phyloP scores from a whole-genome alignment of 208 protist species.

The Acanthamoeba rhysodes region DNA sequence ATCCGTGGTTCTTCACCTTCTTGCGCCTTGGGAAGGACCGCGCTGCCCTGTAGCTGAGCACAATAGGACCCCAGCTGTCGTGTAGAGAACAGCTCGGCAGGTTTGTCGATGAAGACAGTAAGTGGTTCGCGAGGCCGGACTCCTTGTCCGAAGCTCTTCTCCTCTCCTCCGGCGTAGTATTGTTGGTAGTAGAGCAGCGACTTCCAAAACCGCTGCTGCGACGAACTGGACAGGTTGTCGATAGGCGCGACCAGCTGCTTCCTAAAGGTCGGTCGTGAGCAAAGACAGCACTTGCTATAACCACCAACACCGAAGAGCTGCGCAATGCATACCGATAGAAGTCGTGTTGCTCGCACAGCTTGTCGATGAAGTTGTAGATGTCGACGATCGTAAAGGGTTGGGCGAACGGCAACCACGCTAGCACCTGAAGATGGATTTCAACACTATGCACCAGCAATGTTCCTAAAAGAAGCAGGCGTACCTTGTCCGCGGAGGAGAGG shows the following conservation, averaged over 20 bases:
- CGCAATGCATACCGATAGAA: background rate
- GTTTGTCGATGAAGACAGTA: background rate
- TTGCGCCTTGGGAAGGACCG: background rate
- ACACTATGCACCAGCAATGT: background rate
- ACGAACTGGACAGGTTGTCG: background rate
- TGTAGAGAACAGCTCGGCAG: background rate
- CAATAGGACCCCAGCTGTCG: background rate
- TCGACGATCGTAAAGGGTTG: background rate
- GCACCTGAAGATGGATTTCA: background rate
- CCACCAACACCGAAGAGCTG: background rate
- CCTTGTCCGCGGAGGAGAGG: background rate
- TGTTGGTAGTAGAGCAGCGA: slow-evolving; percentile 38
- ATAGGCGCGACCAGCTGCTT: slow-evolving; percentile 6
- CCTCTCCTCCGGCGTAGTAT: background rate
- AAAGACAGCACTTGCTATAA: background rate
- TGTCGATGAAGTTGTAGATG: background rate
- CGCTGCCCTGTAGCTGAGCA: background rate
- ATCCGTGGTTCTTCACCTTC: background rate
- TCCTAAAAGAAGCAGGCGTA: background rate
- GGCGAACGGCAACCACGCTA: background rate
- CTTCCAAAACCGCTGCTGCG: slow-evolving; percentile 34
- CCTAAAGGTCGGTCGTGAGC: background rate
- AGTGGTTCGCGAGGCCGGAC: background rate
- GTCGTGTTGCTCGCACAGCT: background rate
- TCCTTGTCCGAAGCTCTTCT: background rate